These are phyloP conservation scores for Ettlia oleoabundans DNA, from an alignment of 139 green algal species.

Conservation along the genomic window DNA sequence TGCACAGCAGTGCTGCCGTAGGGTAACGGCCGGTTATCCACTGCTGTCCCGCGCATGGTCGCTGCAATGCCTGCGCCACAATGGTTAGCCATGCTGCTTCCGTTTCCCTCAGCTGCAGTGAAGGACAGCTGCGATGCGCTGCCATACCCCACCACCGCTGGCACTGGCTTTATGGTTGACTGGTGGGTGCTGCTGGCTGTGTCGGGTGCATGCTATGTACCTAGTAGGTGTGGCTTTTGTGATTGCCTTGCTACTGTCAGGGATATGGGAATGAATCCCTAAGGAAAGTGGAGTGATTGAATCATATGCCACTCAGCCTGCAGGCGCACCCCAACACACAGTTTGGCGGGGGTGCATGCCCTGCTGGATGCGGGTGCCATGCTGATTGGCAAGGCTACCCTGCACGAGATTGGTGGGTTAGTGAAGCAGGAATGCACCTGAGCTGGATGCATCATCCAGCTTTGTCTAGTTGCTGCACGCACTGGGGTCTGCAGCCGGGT, in stretches of 20 bases:
- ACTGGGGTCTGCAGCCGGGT: neutral
- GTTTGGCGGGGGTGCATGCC: slow-evolving; percentile 44
- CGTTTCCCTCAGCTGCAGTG: slow-evolving; percentile 31
- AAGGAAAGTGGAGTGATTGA: no score
- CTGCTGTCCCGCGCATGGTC: no score
- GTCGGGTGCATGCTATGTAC: neutral
- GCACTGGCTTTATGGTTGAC: slow-evolving; percentile 70
- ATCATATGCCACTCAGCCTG: neutral
- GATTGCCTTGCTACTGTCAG: no score
- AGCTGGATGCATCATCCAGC: no score
- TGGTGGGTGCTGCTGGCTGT: neutral
- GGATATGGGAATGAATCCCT: no score
- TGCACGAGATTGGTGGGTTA: slow-evolving; percentile 73
- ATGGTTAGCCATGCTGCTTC: neutral
- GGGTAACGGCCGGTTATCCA: no score
- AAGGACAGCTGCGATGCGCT: slow-evolving; percentile 82
- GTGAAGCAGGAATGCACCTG: no score
- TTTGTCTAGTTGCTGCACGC: neutral
- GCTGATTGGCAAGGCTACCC: slow-evolving; percentile 77
- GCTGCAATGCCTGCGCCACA: no score
- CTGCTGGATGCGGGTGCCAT: slow-evolving; percentile 67
- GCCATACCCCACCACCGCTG: slow-evolving; percentile 74
- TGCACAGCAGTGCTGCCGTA: no score
- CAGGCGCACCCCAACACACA: neutral
- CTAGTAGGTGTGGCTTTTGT: no score